Base-by-base conservation (phyloP, 202 grass and related monocot genomes). In the Schoenoplectus tabernaemontani region DNA sequence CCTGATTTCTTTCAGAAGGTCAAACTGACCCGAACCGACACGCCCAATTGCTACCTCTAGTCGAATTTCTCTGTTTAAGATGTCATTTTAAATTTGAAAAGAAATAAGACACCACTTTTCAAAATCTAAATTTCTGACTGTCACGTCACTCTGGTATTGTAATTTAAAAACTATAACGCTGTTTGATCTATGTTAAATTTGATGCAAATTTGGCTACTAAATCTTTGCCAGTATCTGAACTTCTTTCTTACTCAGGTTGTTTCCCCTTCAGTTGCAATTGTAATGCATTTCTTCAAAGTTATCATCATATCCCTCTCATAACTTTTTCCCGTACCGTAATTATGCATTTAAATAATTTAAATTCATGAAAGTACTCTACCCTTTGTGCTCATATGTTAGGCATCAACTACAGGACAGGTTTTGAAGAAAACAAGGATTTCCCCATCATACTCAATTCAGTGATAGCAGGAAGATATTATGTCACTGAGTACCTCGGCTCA, bases 341-440 rank as follows among this genome's bases (percentile, higher is more conserved):
- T 71, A 11, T 56, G 36, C 68, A n/a, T n/a, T n/a, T n/a, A n/a
- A n/a, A n/a, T n/a, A n/a, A 51, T 30, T 75, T 75, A 54, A 54
- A 78, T 84, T 7, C 37, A 69, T 57, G 53, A 71, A 71, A 78
- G 57, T 43, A 39, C 76, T 42, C 77, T 67, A 73, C 68, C 28
- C 70, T 75, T 58, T 90, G 61, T 92, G 76, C 86, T 97, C 24
- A 97, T 81, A 79, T 84, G 57, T 59, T 82, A 82, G 69, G 62
- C 38, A 57, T 85, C 28, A 67, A 67, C 74, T 88, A 78, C 88
- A 99, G 96, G 85, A 99, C 96, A 63, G 96, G 96, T 33, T 99
- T 99, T 87, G 96, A 99, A 93, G 92, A 85, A 93, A 93, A 85
- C 85, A 99, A 99, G 84, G 92, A 96, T 83, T 91, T 99, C 11